These are phyloP conservation scores for Excoecaria agallocha DNA, from an alignment of 345 rosid species.

Conservation along the genomic window DNA sequence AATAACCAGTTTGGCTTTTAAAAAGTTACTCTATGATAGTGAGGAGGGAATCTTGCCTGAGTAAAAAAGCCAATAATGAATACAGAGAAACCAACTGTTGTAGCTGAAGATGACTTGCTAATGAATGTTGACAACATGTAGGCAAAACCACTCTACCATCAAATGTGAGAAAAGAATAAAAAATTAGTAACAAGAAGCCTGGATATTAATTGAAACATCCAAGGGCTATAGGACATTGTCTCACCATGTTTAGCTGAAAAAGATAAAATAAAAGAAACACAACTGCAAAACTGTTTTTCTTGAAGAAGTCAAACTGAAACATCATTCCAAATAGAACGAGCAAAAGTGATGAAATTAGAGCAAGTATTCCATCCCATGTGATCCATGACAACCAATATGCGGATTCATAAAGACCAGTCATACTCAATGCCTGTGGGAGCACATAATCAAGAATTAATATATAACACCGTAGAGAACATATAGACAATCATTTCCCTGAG, in stretches of 20 bases:
- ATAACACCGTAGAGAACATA: not conserved
- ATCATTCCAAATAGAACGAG: conserved; percentile 84
- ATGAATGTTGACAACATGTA: conserved; percentile 85
- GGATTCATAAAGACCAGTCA: conserved; percentile 88
- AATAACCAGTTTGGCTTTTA: not conserved
- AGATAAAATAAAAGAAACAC: conserved; percentile 79
- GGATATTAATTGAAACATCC: not conserved
- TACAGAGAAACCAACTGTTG: conserved; percentile 69
- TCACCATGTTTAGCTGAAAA: conserved; percentile 85
- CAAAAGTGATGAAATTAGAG: conserved; percentile 68
- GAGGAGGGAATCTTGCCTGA: conserved; percentile 49
- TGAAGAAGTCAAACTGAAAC: conserved; percentile 89
- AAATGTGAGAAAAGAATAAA: conserved; percentile 15
- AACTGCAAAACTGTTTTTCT: conserved; percentile 71
- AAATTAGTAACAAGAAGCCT: not conserved
- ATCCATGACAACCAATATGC: conserved; percentile 93
- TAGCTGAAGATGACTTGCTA: conserved; percentile 77
- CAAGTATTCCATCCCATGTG: conserved; percentile 70
- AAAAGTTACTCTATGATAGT: not conserved
- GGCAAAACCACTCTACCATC: conserved; percentile 67
- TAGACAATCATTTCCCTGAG: not conserved
- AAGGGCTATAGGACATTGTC: not conserved
- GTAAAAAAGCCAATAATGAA: conserved; percentile 75
- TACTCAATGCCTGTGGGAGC: conserved; percentile 66
- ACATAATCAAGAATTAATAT: not conserved